Evolutionary conservation across 768 basidiomycete species (phyloP), one percentile per base, ranked within the genome.

Genomic region (Pleurotus tuber-regium): DNA sequence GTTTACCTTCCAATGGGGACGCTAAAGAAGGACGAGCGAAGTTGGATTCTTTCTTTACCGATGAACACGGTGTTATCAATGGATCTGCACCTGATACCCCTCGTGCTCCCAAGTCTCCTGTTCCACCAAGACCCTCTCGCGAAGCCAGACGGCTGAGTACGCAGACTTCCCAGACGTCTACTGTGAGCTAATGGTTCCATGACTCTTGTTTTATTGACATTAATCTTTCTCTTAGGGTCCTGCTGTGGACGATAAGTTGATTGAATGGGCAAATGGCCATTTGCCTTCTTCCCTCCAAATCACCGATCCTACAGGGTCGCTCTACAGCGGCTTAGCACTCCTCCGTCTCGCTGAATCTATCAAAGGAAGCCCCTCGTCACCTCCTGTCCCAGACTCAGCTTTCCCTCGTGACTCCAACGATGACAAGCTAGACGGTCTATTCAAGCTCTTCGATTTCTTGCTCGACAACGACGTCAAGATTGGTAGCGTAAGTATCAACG

Each of bases 401-500:
- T 97, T 96, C 73, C 87, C 87, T 2, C 64, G 71, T 7, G 79
- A 78, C 33, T 68, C 78, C 10, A 73, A 75, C 54, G 87, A 93
- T 62, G 87, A 95, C 57, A 89, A 87, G 57, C 72, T 96, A 11
- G 90, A 92, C 23, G 92, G 93, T 12, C 72, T 96, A 24, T 94
- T 96, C 73, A 77, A 81, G 51, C 71, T 96, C 50, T 96, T 97
- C 69, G 95, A 98, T 68, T 94, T 92, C 68, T 69, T 97, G 50
- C 78, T 98, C 41, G 92, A 95, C 60, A 91, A 92, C 54, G 93
- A 93, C 43, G 84, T 95, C 52, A 87, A 88, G 70, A 90, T 96
- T 75, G 94, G 89, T 7, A 82, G 84, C 54, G 87, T 98, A 26
- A 93, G 89, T 59, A 95, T 97, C 69, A 96, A 96, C 63, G 96